Base-by-base conservation (phyloP, 345 rosid species). In the Sapria himalayana region DNA sequence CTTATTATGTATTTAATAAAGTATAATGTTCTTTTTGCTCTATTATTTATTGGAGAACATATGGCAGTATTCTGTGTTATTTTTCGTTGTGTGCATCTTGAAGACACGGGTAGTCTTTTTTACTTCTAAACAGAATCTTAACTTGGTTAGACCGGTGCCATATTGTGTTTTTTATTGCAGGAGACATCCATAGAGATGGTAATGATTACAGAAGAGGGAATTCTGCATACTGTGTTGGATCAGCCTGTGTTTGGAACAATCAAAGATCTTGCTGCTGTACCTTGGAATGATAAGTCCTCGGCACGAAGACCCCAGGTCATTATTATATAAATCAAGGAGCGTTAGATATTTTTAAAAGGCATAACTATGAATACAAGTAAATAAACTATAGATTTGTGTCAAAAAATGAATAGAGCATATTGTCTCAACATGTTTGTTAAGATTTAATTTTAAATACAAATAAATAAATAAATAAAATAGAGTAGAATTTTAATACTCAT, bases 131-230 rank as follows among this genome's bases (percentile, higher is more conserved):
- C 29, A 10, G 18, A 12, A 25, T 15, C 51, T 36, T 32, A 4
- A 51, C 18, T 45, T 15, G 36, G 24, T 29, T 59, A 20, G 19
- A 37, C 10, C 51, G 37, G 14, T 65, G 58, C 11, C 17, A 20
- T n/a, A n/a, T n/a, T n/a, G n/a, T n/a, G n/a, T n/a, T n/a, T 57
- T 19, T 39, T 46, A 21, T 8, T 50, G 61, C 70, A 84, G 95
- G 99, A 84, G 62, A 77, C 92, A 16, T 91, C 93, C 25, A 69
- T 91, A 50, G 99, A 91, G 53, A 60, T 91, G 72, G 92, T 69
- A 54, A 52, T 62, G 19, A 62, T 84, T 29, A 75, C 69, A 17
- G 77, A 69, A 48, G 99, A 84, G 38, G 99, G 99, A 45, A 53
- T 67, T 57, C 65, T 57, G 7, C 72, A 73, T 57, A 67, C 99